These are phyloP conservation scores for Pistacia atlantica DNA, from an alignment of 345 rosid genomes.

Conservation along the genomic window DNA sequence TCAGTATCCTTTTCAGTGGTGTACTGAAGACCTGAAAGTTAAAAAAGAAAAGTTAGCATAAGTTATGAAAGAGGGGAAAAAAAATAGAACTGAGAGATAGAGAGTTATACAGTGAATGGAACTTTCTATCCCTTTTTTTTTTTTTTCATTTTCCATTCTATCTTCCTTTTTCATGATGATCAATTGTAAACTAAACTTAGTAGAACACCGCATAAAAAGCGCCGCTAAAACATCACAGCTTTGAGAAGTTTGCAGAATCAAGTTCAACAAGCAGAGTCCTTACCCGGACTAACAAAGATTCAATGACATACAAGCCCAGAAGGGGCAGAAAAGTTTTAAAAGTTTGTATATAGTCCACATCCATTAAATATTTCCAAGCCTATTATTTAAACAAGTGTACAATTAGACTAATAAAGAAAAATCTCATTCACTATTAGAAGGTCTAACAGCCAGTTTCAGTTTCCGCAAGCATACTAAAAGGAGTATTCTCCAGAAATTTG, in stretches of 20 bases:
- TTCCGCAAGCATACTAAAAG: background rate
- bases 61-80: background rate
- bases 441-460: background rate
- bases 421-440: background rate
- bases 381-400: background rate
- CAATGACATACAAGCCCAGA: background rate
- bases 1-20: conserved; percentile 46
- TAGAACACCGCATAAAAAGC: too few species aligned
- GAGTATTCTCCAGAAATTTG: background rate
- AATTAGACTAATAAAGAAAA: background rate
- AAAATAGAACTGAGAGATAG: background rate
- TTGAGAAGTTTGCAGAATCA: background rate
- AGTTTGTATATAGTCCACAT: background rate
- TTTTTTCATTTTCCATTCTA: background rate
- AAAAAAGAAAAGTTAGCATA: background rate
- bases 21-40: conserved; percentile 19
- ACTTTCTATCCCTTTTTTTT: too few species aligned
- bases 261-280: background rate
- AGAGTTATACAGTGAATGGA: background rate
- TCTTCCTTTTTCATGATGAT: background rate
- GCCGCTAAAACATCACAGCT: background rate
- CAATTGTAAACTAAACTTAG: background rate
- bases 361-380: background rate
- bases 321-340: background rate
- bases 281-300: background rate